Evolutionary conservation across 2,329 filamentous ascomycete species (phyloP), one percentile per base, ranked within the genome.

Genomic region (Drechslera avenae): DNA sequence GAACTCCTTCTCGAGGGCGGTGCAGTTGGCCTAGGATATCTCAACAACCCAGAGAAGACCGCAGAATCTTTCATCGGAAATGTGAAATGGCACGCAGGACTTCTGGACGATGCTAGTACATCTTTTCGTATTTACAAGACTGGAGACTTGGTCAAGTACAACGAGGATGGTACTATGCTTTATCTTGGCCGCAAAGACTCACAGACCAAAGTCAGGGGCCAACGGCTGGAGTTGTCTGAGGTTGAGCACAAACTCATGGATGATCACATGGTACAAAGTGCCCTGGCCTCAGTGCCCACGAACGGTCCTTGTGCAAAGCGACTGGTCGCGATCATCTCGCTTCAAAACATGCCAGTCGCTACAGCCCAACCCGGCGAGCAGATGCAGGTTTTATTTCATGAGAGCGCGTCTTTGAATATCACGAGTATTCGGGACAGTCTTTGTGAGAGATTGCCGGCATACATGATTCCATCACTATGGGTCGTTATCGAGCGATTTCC

Each of bases 211-310:
- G 69, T 79, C 23, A 74, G 75, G 10, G 77, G 77, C 3, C 73
- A 76, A 44, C 69, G 77, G 1, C 68, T 79, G 21, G 77, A 79
- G 48, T 57, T 79, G 2, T 75, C 72, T 13, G 76, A 79, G 50
- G 74, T 79, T 19, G 77, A 79, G 58, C 72, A 77, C 50, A 74
- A 78, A 45, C 73, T 76, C 34, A 62, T 67, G 33, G 56, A 63
- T 14, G 67, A 71, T 26, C 18, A 54, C 2, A 46, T 57, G 6
- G 57, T 69, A 16, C 67, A 70, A 21, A 68, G 63, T 41, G 67
- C 62, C 2, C 46, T 71, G 17, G 67, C 67, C 4, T 53, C 62
- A 13, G 67, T 72, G 5, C 67, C 68, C 6, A 57, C 46, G 5
- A 35, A 52, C 34, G 68, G 68, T 3, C 66, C 60, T 36, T 71